A percentile compares a stretch with the other conserved stretches of the same genome.
phyloP scores from a whole-genome alignment of 2,329 filamentous ascomycete genomes.

The Fusarium pilosicola region DNA sequence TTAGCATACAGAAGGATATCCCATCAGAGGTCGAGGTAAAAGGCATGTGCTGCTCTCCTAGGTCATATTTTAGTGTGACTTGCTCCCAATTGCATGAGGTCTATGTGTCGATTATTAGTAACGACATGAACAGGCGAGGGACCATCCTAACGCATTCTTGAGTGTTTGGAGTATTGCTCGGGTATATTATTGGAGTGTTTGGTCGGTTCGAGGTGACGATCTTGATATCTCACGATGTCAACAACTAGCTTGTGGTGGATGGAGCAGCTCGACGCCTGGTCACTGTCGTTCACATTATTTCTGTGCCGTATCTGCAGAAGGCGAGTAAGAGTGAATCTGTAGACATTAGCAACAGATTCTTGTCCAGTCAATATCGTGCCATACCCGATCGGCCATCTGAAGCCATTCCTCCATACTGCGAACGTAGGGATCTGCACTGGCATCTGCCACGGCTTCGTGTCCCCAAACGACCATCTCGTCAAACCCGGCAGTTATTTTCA shows the following conservation, averaged over 20 bases:
- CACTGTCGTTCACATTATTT: neutral
- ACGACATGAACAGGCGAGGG: neutral
- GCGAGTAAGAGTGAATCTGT: constrained; percentile 40
- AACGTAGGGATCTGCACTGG: constrained; percentile 73
- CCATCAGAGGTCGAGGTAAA: neutral
- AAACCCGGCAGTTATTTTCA: constrained; percentile 75
- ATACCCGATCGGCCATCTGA: constrained; percentile 73
- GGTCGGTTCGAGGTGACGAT: neutral
- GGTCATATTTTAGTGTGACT: neutral
- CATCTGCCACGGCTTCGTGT: constrained; percentile 74
- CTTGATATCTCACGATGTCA: neutral
- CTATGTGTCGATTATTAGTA: neutral
- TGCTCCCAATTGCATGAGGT: neutral
- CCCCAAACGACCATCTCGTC: constrained; percentile 84
- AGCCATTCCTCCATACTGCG: constrained; percentile 86
- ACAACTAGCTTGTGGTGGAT: neutral
- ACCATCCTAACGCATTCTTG: neutral
- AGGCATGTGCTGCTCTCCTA: neutral
- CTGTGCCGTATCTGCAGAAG: neutral
- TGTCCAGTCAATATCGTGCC: constrained; percentile 28
- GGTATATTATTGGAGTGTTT: neutral
- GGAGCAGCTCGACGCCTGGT: neutral
- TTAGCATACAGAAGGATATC: neutral
- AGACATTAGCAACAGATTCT: constrained; percentile 5
- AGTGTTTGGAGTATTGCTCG: neutral